phyloP scores from a whole-genome alignment of 495 filamentous ascomycete genomes.

The Copromyces sp. region DNA sequence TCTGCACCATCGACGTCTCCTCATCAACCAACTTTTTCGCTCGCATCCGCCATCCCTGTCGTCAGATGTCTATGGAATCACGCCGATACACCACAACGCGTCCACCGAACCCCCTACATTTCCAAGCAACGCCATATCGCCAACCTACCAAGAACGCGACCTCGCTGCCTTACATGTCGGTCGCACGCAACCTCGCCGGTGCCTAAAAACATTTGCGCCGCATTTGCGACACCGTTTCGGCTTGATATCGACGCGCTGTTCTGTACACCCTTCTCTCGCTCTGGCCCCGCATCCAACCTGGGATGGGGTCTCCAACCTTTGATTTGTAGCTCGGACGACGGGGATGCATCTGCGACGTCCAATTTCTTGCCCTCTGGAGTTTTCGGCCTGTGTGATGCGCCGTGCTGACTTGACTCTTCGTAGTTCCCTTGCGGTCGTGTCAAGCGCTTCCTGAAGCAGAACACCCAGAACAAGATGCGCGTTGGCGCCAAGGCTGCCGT shows the following conservation, averaged over 20 bases:
- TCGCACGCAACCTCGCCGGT: background rate
- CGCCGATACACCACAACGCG: conserved; percentile 7
- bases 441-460: conserved; percentile 98
- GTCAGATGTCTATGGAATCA: conserved; percentile 1
- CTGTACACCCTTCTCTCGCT: background rate
- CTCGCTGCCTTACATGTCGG: background rate
- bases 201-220: background rate
- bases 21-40: background rate
- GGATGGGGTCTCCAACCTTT: background rate
- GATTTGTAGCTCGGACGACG: background rate
- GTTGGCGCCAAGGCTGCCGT: conserved; percentile 98
- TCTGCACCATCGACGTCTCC: background rate
- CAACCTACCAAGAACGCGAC: background rate
- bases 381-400: conserved; percentile 13
- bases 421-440: conserved; percentile 99
- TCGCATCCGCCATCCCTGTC: background rate
- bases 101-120: conserved; percentile 4
- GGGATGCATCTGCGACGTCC: background rate
- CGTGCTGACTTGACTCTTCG: conserved; percentile 14
- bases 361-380: background rate
- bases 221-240: background rate
- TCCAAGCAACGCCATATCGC: background rate
- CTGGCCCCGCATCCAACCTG: background rate
- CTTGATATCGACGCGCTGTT: background rate
- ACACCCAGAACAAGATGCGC: conserved; percentile 99